phyloP scores from a whole-genome alignment of 1,284 basidiomycete species.

The Ganoderma meredithae region DNA sequence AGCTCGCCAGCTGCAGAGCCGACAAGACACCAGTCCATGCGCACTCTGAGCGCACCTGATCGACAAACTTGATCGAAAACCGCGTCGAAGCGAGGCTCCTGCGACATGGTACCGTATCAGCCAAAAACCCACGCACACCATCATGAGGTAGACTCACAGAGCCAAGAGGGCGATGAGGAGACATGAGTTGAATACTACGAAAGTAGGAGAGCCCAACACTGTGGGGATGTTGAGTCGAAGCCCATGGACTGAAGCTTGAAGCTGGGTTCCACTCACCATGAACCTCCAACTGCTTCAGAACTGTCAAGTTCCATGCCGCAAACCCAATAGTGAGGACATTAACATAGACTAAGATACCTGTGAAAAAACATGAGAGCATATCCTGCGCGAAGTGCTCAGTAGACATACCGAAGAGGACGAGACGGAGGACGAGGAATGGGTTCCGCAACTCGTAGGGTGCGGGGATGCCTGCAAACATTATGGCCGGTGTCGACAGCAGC shows the following conservation, averaged over 20 bases:
- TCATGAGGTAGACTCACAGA: constrained; percentile 49
- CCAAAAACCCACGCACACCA: neutral
- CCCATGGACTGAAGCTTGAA: constrained; percentile 7
- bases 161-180: constrained; percentile 51
- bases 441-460: constrained; percentile 41
- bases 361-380: neutral
- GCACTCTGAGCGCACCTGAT: constrained; percentile 59
- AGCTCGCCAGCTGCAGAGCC: constrained; percentile 58
- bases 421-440: constrained; percentile 60
- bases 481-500: constrained; percentile 7
- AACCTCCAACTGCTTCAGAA: constrained; percentile 44
- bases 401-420: constrained; percentile 59
- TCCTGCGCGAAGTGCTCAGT: constrained; percentile 4
- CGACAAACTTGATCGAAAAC: constrained; percentile 30
- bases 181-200: constrained; percentile 60
- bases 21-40: constrained; percentile 58
- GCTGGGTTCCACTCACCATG: constrained; percentile 43
- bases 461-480: constrained; percentile 28
- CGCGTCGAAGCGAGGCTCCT: constrained; percentile 16
- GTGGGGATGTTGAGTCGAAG: neutral
- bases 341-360: constrained; percentile 62
- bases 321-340: constrained; percentile 60
- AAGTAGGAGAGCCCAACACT: constrained; percentile 49
- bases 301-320: constrained; percentile 62
- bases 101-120: constrained; percentile 4